phyloP scores from a whole-genome alignment of 179 eudicot genomes.

The Vitellaria paradoxa region DNA sequence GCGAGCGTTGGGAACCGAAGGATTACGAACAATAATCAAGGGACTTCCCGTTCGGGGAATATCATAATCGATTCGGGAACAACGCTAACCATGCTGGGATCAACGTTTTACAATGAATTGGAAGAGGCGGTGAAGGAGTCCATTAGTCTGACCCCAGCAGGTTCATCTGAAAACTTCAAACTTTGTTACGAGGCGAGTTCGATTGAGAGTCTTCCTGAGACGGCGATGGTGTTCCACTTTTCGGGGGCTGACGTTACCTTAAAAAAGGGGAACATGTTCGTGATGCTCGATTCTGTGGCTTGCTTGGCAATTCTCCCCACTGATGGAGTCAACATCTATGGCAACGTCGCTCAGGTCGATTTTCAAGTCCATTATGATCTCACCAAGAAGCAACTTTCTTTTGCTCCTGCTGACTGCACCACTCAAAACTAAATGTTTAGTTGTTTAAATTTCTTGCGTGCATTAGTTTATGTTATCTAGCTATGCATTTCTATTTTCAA shows the following conservation, averaged over 20 bases:
- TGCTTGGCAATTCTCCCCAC: constrained; percentile 4
- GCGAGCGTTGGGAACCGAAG: neutral
- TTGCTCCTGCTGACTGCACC: too few species aligned
- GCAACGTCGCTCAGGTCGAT: constrained; percentile 5
- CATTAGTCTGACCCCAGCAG: neutral
- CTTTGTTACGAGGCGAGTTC: neutral
- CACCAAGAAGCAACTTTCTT: neutral
- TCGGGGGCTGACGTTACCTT: neutral
- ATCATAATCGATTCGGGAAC: neutral
- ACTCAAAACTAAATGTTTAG: too few species aligned
- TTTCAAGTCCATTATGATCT: constrained; percentile 9
- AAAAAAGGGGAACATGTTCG: neutral
- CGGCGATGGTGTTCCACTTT: constrained; percentile 1
- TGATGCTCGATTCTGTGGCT: neutral
- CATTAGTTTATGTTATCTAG: too few species aligned
- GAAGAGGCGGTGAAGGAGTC: neutral
- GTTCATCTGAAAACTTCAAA: neutral
- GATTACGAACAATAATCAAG: neutral
- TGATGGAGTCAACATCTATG: neutral
- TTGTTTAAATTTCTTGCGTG: too few species aligned
- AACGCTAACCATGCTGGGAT: neutral
- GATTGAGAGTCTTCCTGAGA: neutral
- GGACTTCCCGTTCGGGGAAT: neutral
- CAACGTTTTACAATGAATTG: neutral
- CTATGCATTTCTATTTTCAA: too few species aligned